phyloP scores from a whole-genome alignment of 2,329 filamentous ascomycete genomes.

The Dendrostoma leiphaemia region DNA sequence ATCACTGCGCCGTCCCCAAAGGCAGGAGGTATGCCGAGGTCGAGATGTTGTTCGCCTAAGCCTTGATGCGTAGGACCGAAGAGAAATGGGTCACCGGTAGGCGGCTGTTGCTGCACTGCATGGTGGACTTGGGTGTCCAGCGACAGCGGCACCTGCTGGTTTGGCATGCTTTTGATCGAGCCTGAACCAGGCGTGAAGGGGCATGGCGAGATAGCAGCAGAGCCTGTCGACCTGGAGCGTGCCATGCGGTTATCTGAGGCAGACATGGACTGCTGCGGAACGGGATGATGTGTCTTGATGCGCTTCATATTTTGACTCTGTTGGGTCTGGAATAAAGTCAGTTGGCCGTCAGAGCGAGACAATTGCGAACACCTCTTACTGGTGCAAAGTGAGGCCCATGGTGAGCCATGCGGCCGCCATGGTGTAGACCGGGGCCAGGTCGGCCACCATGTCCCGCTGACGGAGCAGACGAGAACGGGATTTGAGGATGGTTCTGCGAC shows the following conservation, averaged over 20 bases:
- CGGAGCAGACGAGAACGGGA: neutral
- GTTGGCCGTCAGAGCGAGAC: neutral
- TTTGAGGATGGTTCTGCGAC: neutral
- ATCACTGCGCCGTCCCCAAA: conserved; percentile 18
- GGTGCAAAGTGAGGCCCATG: conserved; percentile 3
- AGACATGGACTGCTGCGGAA: conserved; percentile 27
- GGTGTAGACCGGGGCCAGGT: conserved; percentile 1
- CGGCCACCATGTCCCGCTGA: conserved; percentile 5
- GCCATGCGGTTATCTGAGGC: conserved; percentile 38
- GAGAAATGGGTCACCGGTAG: conserved; percentile 19
- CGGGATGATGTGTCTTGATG: conserved; percentile 26
- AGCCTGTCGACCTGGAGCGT: conserved; percentile 41
- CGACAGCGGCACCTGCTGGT: conserved; percentile 19
- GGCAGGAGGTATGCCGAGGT: neutral
- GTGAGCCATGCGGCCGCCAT: conserved; percentile 4
- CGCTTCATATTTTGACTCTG: conserved; percentile 24
- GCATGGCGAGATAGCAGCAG: conserved; percentile 30
- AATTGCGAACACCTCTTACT: conserved; percentile 8
- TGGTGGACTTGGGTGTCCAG: conserved; percentile 19
- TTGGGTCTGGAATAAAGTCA: conserved; percentile 11
- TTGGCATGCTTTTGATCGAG: conserved; percentile 32
- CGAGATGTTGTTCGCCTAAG: neutral
- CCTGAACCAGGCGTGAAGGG: conserved; percentile 36
- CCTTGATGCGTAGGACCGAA: conserved; percentile 7
- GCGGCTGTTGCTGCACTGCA: conserved; percentile 17